Evolutionary conservation across 805 yeast species (phyloP).

Genomic region (Pachysolen tannophilus): DNA sequence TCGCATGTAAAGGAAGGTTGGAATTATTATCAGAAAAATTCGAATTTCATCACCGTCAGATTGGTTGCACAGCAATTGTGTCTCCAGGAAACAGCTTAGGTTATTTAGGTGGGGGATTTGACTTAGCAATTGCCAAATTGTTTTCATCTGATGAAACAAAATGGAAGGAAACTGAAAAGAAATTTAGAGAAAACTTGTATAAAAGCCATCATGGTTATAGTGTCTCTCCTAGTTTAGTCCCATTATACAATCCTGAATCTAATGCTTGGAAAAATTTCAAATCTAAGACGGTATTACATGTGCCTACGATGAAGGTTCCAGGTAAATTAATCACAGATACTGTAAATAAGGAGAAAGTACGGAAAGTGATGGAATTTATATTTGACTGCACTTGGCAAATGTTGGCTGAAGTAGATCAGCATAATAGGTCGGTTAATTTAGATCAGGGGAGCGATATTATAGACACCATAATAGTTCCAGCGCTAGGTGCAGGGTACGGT

Average conservation of each 20-base stretch:
- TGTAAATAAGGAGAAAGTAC: slow-evolving; percentile 4
- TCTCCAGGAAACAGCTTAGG: slow-evolving; percentile 49
- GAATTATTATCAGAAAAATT: slow-evolving; percentile 3
- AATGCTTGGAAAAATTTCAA: slow-evolving; percentile 21
- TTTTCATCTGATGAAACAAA: slow-evolving; percentile 12
- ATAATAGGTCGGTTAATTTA: background rate
- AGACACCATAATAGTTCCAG: slow-evolving; percentile 24
- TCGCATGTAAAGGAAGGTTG: slow-evolving; percentile 15
- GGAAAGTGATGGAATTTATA: slow-evolving; percentile 14
- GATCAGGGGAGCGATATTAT: slow-evolving; percentile 15
- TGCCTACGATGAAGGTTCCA: slow-evolving; percentile 34
- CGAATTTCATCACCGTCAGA: slow-evolving; percentile 2
- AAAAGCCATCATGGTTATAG: slow-evolving; percentile 23
- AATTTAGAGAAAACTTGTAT: slow-evolving; percentile 12
- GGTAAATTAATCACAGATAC: slow-evolving; percentile 8
- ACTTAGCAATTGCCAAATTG: slow-evolving; percentile 24
- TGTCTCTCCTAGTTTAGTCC: slow-evolving; percentile 21
- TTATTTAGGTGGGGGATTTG: slow-evolving; percentile 45
- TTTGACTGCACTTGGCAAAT: slow-evolving; percentile 32
- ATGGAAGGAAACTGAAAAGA: slow-evolving; percentile 17
- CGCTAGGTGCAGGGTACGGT: slow-evolving; percentile 34
- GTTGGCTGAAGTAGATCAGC: slow-evolving; percentile 15
- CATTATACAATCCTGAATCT: slow-evolving; percentile 17
- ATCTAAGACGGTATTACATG: slow-evolving; percentile 24
- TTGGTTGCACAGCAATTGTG: slow-evolving; percentile 25